These are phyloP conservation scores for Jackrogersella minutella DNA, from an alignment of 495 filamentous ascomycete genomes.

Conservation along the genomic window DNA sequence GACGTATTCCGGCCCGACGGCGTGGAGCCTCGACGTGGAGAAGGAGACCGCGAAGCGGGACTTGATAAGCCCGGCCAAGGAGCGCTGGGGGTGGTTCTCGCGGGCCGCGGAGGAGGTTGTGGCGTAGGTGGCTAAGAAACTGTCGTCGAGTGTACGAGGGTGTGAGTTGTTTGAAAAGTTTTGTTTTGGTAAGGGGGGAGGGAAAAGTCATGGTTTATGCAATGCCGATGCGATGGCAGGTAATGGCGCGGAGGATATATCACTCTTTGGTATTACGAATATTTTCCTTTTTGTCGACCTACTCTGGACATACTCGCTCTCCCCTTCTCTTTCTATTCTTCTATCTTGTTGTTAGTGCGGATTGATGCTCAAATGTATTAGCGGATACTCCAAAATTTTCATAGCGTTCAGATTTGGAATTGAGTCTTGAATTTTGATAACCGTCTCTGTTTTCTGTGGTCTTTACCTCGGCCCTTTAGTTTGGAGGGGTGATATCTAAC, in stretches of 20 bases:
- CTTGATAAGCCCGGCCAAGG: slow-evolving; percentile 21
- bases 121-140: not conserved
- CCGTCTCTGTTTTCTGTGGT: not conserved
- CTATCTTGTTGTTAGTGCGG: not conserved
- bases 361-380: slow-evolving; percentile 2
- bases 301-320: slow-evolving; percentile 10
- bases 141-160: not conserved
- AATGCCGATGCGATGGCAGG: slow-evolving; percentile 9
- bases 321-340: not conserved
- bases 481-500: too few species aligned
- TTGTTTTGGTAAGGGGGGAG: not conserved
- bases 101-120: slow-evolving; percentile 38
- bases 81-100: slow-evolving; percentile 27
- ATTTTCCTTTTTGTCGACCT: not conserved
- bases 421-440: not conserved
- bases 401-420: not conserved
- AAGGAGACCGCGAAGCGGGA: slow-evolving; percentile 26
- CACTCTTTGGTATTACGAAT: not conserved
- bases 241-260: slow-evolving; percentile 26
- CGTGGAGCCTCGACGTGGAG: slow-evolving; percentile 25
- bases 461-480: too few species aligned
- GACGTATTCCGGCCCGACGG: slow-evolving; percentile 23
- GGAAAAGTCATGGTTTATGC: not conserved
- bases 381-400: not conserved
- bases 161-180: not conserved